Evolutionary conservation across 495 filamentous ascomycete genomes (phyloP), one percentile per base, ranked within the genome.

Genomic region (Penicillium coffeae): DNA sequence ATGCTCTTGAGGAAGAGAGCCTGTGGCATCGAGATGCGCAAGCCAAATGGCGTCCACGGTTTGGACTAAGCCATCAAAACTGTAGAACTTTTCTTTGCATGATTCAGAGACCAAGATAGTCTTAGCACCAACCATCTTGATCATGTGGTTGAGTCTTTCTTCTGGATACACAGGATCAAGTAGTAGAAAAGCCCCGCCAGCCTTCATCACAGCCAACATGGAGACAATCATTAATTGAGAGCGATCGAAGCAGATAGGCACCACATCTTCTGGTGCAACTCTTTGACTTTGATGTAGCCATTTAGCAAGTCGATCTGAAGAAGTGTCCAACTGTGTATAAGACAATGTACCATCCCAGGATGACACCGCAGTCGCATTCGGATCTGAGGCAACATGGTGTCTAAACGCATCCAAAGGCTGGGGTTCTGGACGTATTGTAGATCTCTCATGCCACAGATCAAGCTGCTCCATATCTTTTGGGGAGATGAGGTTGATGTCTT

Each of bases 211-310:
- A 8, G 59, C 73, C 15, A 73, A 44, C 45, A 71, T 63, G 6
- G 69, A 52, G 20, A 76, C 54, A 5, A 68, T 46, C 8, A 64
- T 60, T 68, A 69, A 76, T 0, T 56, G 53, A 1, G 67, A 70
- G 52, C 74, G 76, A 18, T 76, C 65, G 21, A 76, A 71, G 40
- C 63, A 73, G 12, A 77, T 42, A 1, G 72, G 72, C 1, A 79
- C 71, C 4, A 70, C 21, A n/a, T 54, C 42, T 12, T 68, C 67
- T 0, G 56, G 55, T 12, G 37, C 49, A 21, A 75, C 60, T 5
- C 5, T 10, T 5, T 13, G 13, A 13, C 4, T 5, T 37, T 37
- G 13, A 37, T 6, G 5, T 13, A 37, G n/a, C 15, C 15, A 18
- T 4, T 13, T 13, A 4, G 35, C 35, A 4, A 37, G 15, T 13